A percentile compares a stretch with the other conserved stretches of the same genome.
Conservation (phyloP, 108 stramenopile genomes). For the Cyclotella sp. region DNA sequence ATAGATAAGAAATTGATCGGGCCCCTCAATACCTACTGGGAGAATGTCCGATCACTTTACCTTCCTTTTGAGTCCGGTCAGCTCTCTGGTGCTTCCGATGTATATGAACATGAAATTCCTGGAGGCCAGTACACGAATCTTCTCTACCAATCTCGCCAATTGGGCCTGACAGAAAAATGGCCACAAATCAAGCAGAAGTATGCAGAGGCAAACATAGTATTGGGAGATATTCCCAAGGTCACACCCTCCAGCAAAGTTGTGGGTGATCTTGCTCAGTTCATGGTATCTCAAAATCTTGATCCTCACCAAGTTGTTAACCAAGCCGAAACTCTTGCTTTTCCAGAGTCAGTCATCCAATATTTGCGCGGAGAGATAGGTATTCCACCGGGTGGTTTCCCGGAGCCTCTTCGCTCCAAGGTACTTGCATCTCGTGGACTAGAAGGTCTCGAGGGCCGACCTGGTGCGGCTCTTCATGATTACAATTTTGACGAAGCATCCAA, state of each 20-base stretch:
- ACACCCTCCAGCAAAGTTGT: constrained; percentile 88
- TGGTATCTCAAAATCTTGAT: constrained; percentile 73
- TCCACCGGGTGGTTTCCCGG: constrained; percentile 84
- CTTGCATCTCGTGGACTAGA: constrained; percentile 63
- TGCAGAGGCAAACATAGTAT: constrained; percentile 75
- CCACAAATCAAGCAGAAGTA: constrained; percentile 73
- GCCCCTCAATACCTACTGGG: constrained; percentile 89
- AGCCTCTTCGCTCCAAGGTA: constrained; percentile 73
- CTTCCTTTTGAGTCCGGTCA: constrained; percentile 95
- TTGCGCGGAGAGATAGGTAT: constrained; percentile 74
- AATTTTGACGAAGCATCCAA: constrained; percentile 64
- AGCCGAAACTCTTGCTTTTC: constrained; percentile 77
- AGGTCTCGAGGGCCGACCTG: constrained; percentile 71
- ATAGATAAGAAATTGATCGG: constrained; percentile 65
- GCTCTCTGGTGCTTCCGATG: constrained; percentile 75
- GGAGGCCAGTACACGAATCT: constrained; percentile 89
- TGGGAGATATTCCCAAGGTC: constrained; percentile 90
- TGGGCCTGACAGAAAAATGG: constrained; percentile 81
- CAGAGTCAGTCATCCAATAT: constrained; percentile 80
- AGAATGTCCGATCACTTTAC: constrained; percentile 86
- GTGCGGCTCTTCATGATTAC: constrained; percentile 67
- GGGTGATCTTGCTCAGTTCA: constrained; percentile 88
- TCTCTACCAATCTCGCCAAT: constrained; percentile 77
- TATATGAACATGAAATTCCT: constrained; percentile 87
- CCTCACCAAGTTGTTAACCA: constrained; percentile 61